These are phyloP conservation scores for Fusarium neocosmosporiellum DNA, from an alignment of 2,329 filamentous ascomycete genomes.

Conservation along the genomic window DNA sequence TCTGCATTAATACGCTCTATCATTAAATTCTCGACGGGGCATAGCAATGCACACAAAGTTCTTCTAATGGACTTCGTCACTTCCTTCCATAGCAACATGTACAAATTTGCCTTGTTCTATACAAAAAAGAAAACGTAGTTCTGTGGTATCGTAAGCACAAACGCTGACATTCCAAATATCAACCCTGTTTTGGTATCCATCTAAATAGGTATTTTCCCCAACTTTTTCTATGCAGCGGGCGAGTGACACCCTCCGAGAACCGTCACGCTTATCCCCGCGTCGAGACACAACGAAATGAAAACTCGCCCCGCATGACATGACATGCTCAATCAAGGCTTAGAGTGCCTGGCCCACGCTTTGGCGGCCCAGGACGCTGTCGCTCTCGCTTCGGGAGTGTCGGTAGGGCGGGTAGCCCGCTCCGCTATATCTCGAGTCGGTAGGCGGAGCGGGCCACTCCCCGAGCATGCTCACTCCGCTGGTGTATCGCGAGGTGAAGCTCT, in stretches of 20 bases:
- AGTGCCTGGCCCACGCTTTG: slow-evolving; percentile 23
- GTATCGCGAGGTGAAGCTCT: slow-evolving; percentile 57
- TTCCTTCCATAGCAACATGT: slow-evolving; percentile 29
- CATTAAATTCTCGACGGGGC: slow-evolving; percentile 37
- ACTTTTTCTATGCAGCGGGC: slow-evolving; percentile 17
- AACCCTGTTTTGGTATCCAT: slow-evolving; percentile 31
- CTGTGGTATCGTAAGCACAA: slow-evolving; percentile 41
- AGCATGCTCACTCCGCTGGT: slow-evolving; percentile 61
- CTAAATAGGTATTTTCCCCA: slow-evolving; percentile 8
- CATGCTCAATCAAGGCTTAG: neutral
- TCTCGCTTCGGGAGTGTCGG: slow-evolving; percentile 33
- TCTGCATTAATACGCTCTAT: slow-evolving; percentile 36
- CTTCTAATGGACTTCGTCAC: slow-evolving; percentile 26
- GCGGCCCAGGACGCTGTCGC: slow-evolving; percentile 20
- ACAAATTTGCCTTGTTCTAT: slow-evolving; percentile 25
- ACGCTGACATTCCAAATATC: slow-evolving; percentile 39
- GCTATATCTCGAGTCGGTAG: slow-evolving; percentile 22
- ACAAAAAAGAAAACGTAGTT: slow-evolving; percentile 34
- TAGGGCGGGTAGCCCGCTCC: slow-evolving; percentile 23
- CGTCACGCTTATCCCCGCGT: slow-evolving; percentile 24
- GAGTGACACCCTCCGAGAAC: slow-evolving; percentile 29
- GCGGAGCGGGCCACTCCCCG: slow-evolving; percentile 42
- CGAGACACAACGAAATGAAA: slow-evolving; percentile 32
- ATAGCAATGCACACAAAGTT: slow-evolving; percentile 28
- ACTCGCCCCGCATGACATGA: neutral